Base-by-base conservation (phyloP, 73 alveolate species). In the Symbiodinium natans region DNA sequence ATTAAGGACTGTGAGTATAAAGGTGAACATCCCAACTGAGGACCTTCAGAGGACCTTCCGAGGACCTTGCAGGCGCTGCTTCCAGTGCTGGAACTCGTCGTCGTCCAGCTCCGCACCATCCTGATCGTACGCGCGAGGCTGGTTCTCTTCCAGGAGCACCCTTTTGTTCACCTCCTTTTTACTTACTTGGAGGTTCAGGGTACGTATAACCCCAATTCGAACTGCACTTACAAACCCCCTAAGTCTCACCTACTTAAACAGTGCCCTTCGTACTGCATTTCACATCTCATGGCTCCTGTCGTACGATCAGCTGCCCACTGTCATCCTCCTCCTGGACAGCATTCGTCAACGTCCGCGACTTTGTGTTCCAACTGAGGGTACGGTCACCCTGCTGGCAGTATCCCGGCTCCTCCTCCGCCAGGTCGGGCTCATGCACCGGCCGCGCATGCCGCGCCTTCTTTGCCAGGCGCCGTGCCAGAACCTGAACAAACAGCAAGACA, bases 21-120 rank as follows among this genome's bases (percentile, higher is more conserved):
- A n/a, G n/a, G n/a, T n/a, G n/a, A n/a, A n/a, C n/a, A n/a, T n/a
- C n/a, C n/a, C n/a, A n/a, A n/a, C n/a, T n/a, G n/a, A n/a, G n/a
- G n/a, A n/a, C n/a, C n/a, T n/a, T n/a, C n/a, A n/a, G n/a, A 25
- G 1, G 6, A 25, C 75, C 33, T 56, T 1, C 17, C 27, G 33
- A 63, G 80, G 80, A 63, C 38, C 11, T 36, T 0, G 19, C 80
- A 63, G 80, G 89, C 87, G 97, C 17, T 90, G 77, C 89, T 68
- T 84, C 97, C 97, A 90, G 97, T 90, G 97, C 97, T 90, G 97
- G 97, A 90, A 90, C 54, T 90, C 97, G 89, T 90, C 97, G 46
- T 90, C 97, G 75, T 90, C 97, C 87, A 90, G 88, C 31, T 90
- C 97, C 29, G 97, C 97, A 41, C 97, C 97, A 43, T 90, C 97